Percentiles rank a stretch among this genome's conserved stretches.
Evolutionary conservation across 257 asterid species (phyloP).

Genomic region (Plantago elongata): DNA sequence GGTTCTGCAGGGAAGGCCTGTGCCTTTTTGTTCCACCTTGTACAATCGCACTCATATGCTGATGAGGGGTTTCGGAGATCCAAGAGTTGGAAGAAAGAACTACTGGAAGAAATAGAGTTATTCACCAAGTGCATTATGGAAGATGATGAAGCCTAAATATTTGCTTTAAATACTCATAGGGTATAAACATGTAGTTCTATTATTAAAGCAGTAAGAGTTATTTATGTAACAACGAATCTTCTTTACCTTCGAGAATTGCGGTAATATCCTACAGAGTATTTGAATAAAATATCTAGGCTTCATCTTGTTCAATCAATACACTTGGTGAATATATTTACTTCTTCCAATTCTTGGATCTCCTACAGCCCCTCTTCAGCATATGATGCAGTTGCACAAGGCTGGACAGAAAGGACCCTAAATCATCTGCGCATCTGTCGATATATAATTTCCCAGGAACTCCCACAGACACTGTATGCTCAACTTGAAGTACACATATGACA

Average conservation of each 20-base stretch:
- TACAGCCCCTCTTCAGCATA: slow-evolving; percentile 14
- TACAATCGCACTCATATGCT: slow-evolving; percentile 30
- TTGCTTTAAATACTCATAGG: not conserved
- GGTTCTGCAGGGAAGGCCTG: slow-evolving; percentile 32
- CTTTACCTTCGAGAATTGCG: too few species aligned
- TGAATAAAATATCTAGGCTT: slow-evolving; percentile 13
- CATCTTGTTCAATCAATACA: slow-evolving; percentile 55
- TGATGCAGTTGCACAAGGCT: slow-evolving; percentile 36
- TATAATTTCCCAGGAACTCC: too few species aligned
- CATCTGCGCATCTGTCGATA: too few species aligned
- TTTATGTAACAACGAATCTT: too few species aligned
- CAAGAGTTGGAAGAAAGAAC: slow-evolving; percentile 28
- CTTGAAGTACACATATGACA: too few species aligned
- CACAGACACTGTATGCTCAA: too few species aligned
- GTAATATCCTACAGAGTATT: not conserved
- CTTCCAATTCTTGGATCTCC: slow-evolving; percentile 32
- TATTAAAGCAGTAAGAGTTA: too few species aligned
- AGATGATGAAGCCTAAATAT: slow-evolving; percentile 34
- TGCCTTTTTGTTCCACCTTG: slow-evolving; percentile 41
- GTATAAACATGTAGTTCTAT: too few species aligned
- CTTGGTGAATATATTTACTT: slow-evolving; percentile 64
- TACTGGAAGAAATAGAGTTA: slow-evolving; percentile 63
- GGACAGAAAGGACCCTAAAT: slow-evolving; percentile 28
- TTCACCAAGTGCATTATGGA: slow-evolving; percentile 60
- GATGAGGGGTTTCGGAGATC: slow-evolving; percentile 21